Percentiles rank a stretch among this genome's conserved stretches.
These are phyloP conservation scores for Lepidopterella palustris DNA, from an alignment of 495 filamentous ascomycete genomes.

Conservation along the genomic window DNA sequence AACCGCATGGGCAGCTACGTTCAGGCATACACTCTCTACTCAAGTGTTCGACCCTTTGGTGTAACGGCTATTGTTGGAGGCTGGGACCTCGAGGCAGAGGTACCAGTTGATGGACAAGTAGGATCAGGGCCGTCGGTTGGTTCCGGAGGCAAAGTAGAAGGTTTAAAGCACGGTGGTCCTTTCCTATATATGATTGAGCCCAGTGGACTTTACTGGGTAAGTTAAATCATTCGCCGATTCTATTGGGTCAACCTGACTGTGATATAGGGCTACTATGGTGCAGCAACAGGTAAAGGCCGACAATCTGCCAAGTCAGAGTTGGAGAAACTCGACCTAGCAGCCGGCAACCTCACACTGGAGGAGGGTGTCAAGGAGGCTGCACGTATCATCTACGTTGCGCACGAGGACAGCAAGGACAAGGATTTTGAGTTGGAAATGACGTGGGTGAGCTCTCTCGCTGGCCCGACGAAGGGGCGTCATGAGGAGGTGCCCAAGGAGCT, in stretches of 20 bases:
- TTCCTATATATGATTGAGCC: conserved; percentile 98
- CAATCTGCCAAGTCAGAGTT: conserved; percentile 96
- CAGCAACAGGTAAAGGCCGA: conserved; percentile 90
- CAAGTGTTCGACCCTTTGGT: conserved; percentile 90
- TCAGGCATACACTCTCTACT: conserved; percentile 95
- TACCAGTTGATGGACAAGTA: conserved; percentile 79
- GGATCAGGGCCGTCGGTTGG: conserved; percentile 70
- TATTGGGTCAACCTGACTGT: conserved; percentile 18
- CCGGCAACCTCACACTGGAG: conserved; percentile 65
- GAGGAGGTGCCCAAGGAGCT: conserved; percentile 85
- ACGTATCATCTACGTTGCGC: conserved; percentile 90
- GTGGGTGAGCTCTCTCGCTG: conserved; percentile 78
- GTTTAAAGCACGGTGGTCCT: conserved; percentile 75
- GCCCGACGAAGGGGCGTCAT: conserved; percentile 85
- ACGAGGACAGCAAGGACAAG: conserved; percentile 97
- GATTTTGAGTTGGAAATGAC: conserved; percentile 99
- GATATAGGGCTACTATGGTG: conserved; percentile 83
- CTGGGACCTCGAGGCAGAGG: conserved; percentile 77
- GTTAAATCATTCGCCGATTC: conserved; percentile 7
- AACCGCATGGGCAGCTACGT: conserved; percentile 90
- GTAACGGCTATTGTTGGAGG: conserved; percentile 92
- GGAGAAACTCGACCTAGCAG: conserved; percentile 89
- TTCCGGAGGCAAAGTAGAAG: conserved; percentile 70
- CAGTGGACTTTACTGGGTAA: conserved; percentile 88
- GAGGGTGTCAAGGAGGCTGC: conserved; percentile 95